A percentile compares a stretch with the other conserved stretches of the same genome.
phyloP scores from a whole-genome alignment of 805 yeast species.

The Candida taoyuanica region DNA sequence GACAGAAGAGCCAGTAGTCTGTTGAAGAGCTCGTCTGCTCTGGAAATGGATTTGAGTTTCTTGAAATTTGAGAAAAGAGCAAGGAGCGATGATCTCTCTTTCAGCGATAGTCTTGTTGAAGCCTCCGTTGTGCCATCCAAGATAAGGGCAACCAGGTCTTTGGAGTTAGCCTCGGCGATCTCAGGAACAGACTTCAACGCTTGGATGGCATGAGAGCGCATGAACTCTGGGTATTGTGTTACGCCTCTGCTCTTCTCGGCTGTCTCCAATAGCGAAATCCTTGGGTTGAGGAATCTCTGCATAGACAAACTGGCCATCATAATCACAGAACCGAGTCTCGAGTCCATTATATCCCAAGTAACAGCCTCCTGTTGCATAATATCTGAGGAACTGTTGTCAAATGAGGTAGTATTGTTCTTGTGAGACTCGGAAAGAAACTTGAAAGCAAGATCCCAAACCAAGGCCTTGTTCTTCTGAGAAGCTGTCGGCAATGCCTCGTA shows the following conservation, averaged over 20 bases:
- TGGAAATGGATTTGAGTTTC: slow-evolving; percentile 50
- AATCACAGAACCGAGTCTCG: slow-evolving; percentile 16
- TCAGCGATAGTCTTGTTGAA: slow-evolving; percentile 36
- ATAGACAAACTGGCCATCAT: slow-evolving; percentile 8
- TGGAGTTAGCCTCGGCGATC: slow-evolving; percentile 62
- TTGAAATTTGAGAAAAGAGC: slow-evolving; percentile 61
- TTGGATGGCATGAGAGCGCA: slow-evolving; percentile 52
- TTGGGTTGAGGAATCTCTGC: slow-evolving; percentile 8
- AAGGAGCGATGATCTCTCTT: slow-evolving; percentile 55
- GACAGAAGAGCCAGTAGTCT: slow-evolving; percentile 55
- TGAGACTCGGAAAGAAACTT: slow-evolving; percentile 28
- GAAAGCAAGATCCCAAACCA: slow-evolving; percentile 53
- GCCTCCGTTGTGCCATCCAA: slow-evolving; percentile 27
- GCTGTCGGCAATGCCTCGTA: slow-evolving; percentile 52
- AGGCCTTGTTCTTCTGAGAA: slow-evolving; percentile 34
- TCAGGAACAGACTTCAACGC: slow-evolving; percentile 55
- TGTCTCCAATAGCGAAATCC: slow-evolving; percentile 9
- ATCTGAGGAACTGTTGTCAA: slow-evolving; percentile 14
- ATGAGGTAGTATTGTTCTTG: slow-evolving; percentile 1
- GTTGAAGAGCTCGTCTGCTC: slow-evolving; percentile 48
- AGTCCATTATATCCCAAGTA: slow-evolving; percentile 20
- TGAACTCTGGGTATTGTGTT: slow-evolving; percentile 13
- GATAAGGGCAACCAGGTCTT: slow-evolving; percentile 54
- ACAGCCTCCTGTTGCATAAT: slow-evolving; percentile 9
- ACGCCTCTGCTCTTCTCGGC: slow-evolving; percentile 14